Evolutionary conservation across 2,329 filamentous ascomycete species (phyloP), one percentile per base, ranked within the genome.

Genomic region (Pseudofabraea citricarpa): DNA sequence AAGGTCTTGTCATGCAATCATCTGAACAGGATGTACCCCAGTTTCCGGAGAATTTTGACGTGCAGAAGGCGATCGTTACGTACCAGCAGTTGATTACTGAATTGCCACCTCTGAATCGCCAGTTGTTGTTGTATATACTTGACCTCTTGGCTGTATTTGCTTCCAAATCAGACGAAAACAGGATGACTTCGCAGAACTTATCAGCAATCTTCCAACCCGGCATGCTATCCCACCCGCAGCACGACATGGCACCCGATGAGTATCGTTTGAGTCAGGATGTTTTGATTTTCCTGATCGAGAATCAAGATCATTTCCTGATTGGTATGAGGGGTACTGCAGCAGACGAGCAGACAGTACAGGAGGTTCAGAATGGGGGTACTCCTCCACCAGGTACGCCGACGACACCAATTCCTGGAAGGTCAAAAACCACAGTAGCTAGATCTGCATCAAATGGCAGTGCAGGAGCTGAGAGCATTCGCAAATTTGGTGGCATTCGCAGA

Each of bases 241-340:
- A 98, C 63, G 90, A 95, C 59, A 97, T 98, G 91, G 84, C 89
- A 1, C 93, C 93, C 0, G 80, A 87, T 45, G 91, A 97, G 60
- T 98, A 98, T 63, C 83, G 89, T 23, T 72, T 98, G 5, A 97
- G 94, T 61, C 93, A 98, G 72, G 91, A 93, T 57, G 91, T 98
- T 16, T 77, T 98, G 51, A 95, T 98, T 40, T 98, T 98, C 65
- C 70, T 98, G 55, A 98, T 98, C 53, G 90, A 97, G 61, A 95
- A 98, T 58, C 93, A 98, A 64, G 93, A 98, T 59, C 88, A 95
- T 65, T 98, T 98, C 72, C 72, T 98, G 52, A 94, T 98, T 52
- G 93, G 93, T 43, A 98, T 98, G 93, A 88, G 90, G 61, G 93
- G 93, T 35, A 96, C 90, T n/a, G 90, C 82, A n/a, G 87, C 90